phyloP scores from a whole-genome alignment of 495 filamentous ascomycete genomes.

The Penicillium steckii region DNA sequence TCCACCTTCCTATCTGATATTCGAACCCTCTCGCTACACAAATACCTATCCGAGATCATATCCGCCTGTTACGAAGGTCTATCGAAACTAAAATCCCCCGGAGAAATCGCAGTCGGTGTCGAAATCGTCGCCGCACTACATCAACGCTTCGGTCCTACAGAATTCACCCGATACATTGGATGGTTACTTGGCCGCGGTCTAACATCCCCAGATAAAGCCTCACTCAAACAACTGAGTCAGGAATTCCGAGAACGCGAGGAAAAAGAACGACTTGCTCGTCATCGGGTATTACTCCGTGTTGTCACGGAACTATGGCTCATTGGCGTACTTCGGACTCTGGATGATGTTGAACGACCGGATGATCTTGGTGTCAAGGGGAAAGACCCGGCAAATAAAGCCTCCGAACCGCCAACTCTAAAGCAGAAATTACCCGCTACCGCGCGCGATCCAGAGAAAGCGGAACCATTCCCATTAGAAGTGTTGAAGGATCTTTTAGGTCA shows the following conservation, averaged over 20 bases:
- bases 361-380: slow-evolving; percentile 70
- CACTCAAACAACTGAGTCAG: slow-evolving; percentile 72
- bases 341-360: slow-evolving; percentile 84
- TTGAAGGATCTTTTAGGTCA: slow-evolving; percentile 93
- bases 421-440: slow-evolving; percentile 27
- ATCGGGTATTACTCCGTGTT: slow-evolving; percentile 81
- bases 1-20: slow-evolving; percentile 88
- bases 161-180: slow-evolving; percentile 88
- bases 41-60: slow-evolving; percentile 96
- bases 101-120: slow-evolving; percentile 86
- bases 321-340: slow-evolving; percentile 78
- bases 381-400: slow-evolving; percentile 50
- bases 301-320: slow-evolving; percentile 97
- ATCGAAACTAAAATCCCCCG: slow-evolving; percentile 83
- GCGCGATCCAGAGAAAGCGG: slow-evolving; percentile 50
- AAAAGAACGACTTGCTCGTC: slow-evolving; percentile 84
- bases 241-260: slow-evolving; percentile 93
- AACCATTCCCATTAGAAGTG: slow-evolving; percentile 94
- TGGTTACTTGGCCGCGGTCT: slow-evolving; percentile 92
- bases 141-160: slow-evolving; percentile 86
- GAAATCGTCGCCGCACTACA: slow-evolving; percentile 94
- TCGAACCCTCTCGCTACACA: slow-evolving; percentile 87
- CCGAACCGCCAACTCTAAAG: slow-evolving; percentile 56
- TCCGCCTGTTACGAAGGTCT: slow-evolving; percentile 97
- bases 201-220: slow-evolving; percentile 84